phyloP scores from a whole-genome alignment of 1,284 basidiomycete genomes.

The Fomitiporia mediterranea region DNA sequence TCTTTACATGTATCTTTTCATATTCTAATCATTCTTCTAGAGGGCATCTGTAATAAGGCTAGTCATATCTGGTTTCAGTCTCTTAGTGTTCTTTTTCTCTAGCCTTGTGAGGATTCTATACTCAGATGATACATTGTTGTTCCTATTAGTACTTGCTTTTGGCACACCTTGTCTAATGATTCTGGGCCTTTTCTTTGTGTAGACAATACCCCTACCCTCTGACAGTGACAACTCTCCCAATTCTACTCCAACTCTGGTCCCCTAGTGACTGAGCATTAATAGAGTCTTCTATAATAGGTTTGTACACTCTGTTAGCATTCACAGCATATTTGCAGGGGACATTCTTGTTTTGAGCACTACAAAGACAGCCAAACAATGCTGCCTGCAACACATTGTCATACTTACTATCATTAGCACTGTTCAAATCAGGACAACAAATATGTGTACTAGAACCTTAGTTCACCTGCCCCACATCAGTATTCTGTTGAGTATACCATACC shows the following conservation, averaged over 20 bases:
- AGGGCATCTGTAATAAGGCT: slow-evolving; percentile 68
- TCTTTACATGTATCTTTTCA: too few species aligned
- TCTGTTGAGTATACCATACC: too few species aligned
- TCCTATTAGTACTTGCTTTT: slow-evolving; percentile 61
- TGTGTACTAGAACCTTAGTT: too few species aligned
- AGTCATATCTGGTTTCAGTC: slow-evolving; percentile 76
- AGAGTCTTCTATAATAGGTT: slow-evolving; percentile 6
- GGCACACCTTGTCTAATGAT: slow-evolving; percentile 70
- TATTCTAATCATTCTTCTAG: slow-evolving; percentile 36
- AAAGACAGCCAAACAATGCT: slow-evolving; percentile 18
- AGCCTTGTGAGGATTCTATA: slow-evolving; percentile 60
- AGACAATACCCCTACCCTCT: slow-evolving; percentile 53
- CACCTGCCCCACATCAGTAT: too few species aligned
- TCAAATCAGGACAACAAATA: too few species aligned
- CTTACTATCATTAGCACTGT: neutral
- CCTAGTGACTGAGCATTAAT: slow-evolving; percentile 2
- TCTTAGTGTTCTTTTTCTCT: slow-evolving; percentile 80
- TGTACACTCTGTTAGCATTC: slow-evolving; percentile 9
- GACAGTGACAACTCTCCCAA: slow-evolving; percentile 22
- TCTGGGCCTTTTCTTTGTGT: slow-evolving; percentile 58
- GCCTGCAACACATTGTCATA: too few species aligned
- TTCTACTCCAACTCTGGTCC: slow-evolving; percentile 22
- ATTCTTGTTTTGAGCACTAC: slow-evolving; percentile 12
- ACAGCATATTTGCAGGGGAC: slow-evolving; percentile 8
- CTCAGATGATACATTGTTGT: slow-evolving; percentile 65